Percentiles rank a stretch among this genome's conserved stretches.
Evolutionary conservation across 192 early-diverging fungal species (phyloP).

Genomic region (Podila verticillata): DNA sequence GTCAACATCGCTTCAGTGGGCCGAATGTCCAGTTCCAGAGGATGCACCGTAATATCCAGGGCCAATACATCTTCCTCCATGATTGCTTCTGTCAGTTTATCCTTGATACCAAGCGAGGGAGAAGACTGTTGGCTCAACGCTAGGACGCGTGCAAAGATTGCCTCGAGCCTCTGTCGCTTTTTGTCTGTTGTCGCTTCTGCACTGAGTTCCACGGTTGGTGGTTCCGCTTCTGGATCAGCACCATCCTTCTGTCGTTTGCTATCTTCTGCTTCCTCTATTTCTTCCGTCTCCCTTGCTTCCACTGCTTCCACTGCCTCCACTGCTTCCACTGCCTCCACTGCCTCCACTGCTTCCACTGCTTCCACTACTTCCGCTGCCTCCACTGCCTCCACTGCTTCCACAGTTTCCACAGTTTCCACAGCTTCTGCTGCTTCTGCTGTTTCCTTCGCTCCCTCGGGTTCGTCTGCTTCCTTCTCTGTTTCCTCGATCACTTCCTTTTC

Average conservation of each 20-base stretch:
- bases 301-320: too few species aligned
- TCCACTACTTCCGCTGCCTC: too few species aligned
- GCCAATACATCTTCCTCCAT: constrained; percentile 13
- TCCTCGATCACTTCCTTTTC: too few species aligned
- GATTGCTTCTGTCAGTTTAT: not conserved
- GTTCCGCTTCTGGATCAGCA: not conserved
- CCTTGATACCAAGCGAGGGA: not conserved
- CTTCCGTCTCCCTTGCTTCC: too few species aligned
- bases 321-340: too few species aligned
- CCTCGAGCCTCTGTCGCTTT: not conserved
- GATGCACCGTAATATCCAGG: constrained; percentile 11
- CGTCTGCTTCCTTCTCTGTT: not conserved
- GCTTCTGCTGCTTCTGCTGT: too few species aligned
- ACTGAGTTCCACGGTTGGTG: not conserved
- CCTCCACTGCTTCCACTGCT: too few species aligned
- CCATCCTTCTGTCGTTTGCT: not conserved
- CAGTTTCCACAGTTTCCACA: too few species aligned
- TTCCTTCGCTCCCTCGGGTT: too few species aligned
- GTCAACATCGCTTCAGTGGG: not conserved
- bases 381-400: too few species aligned
- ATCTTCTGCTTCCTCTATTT: not conserved
- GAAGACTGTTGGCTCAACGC: not conserved
- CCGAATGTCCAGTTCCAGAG: not conserved
- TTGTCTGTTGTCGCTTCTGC: not conserved
- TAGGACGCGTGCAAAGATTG: not conserved